Percentiles rank a stretch among this genome's conserved stretches.
These are phyloP conservation scores for Bipolaris zeicola DNA, from an alignment of 2,329 filamentous ascomycete species.

Conservation along the genomic window DNA sequence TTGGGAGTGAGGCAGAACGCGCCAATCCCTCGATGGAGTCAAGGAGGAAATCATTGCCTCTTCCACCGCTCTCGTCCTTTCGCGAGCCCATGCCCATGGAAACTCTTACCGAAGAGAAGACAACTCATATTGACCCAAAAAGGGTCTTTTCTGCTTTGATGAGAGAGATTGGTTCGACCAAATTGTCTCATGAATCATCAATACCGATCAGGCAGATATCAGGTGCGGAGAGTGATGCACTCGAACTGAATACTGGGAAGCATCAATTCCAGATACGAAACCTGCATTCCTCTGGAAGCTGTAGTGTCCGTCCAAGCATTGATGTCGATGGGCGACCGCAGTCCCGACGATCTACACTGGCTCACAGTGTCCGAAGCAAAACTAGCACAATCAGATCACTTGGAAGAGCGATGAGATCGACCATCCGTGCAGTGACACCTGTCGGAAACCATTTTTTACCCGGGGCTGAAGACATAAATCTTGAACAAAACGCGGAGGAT, in stretches of 20 bases:
- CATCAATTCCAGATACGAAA: constrained; percentile 16
- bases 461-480: constrained; percentile 9
- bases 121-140: constrained; percentile 40
- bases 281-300: constrained; percentile 21
- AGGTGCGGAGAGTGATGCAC: constrained; percentile 34
- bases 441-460: constrained; percentile 20
- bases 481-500: constrained; percentile 10
- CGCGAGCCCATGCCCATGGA: constrained; percentile 42
- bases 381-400: constrained; percentile 36
- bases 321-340: constrained; percentile 18
- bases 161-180: constrained; percentile 39
- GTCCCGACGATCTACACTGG: constrained; percentile 16
- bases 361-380: constrained; percentile 28
- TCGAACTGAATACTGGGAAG: constrained; percentile 31
- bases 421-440: constrained; percentile 48
- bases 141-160: constrained; percentile 46
- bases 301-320: constrained; percentile 8
- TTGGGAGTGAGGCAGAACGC: constrained; percentile 35
- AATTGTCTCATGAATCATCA: constrained; percentile 4
- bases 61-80: constrained; percentile 34
- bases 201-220: constrained; percentile 12
- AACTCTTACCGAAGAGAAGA: constrained; percentile 30
- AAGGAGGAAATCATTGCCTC: constrained; percentile 26
- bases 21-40: constrained; percentile 8
- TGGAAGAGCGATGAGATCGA: constrained; percentile 38